Evolutionary conservation across 345 rosid genomes (phyloP), one percentile per base, ranked within the genome.

Genomic region (Raphanus sativus): DNA sequence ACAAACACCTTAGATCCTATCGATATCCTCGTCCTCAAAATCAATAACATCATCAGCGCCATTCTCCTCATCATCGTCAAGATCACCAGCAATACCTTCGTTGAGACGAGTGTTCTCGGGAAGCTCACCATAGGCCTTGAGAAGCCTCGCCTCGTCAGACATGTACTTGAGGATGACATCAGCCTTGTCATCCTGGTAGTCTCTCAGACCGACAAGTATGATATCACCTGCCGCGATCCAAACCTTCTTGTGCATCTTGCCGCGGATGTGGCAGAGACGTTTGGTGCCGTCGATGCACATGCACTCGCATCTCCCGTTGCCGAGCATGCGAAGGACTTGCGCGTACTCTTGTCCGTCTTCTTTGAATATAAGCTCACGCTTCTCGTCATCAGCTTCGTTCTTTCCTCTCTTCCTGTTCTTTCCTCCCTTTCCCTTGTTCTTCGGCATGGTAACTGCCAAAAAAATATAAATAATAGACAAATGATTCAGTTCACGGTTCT

Each of bases 361-460:
- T 75, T 89, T 89, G 73, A 89, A 89, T 26, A 89, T 83, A 8
- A 89, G 93, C 86, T 89, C 93, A 12, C 93, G 80, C 81, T 89
- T 87, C 84, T 89, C 93, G 4, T 86, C 93, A 48, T 86, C 93
- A 0, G 91, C 93, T 83, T 89, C 93, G 15, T 89, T 89, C 88
- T 89, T 89, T 80, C 93, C 93, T 84, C 93, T 87, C 90, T 89
- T 89, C 83, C 89, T 87, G 83, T 89, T 89, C 91, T 89, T 89
- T 77, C 94, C 94, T 84, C 94, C 94, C 86, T 89, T 89, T 80
- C 94, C 94, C 84, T 89, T 89, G 76, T 89, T 89, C 90, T 89
- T 89, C 75, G 94, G 94, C 91, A 89, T 89, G 67, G 61, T 78
- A 55, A 33, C 83, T 79, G 15, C 6, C 13, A 62, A 8, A 73